phyloP scores from a whole-genome alignment of 768 basidiomycete species.

The Mycena latifolia region DNA sequence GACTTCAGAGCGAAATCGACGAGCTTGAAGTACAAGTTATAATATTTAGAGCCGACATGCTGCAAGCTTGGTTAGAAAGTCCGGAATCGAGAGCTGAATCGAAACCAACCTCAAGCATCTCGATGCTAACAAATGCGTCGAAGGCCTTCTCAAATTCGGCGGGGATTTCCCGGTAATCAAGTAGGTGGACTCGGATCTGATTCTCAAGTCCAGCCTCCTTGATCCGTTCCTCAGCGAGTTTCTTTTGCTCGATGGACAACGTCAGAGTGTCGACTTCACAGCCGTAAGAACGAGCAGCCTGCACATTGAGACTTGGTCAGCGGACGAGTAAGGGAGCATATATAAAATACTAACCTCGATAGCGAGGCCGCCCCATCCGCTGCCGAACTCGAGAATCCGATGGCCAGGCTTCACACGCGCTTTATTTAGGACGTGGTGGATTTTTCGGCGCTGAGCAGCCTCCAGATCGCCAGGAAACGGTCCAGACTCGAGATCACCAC shows the following conservation, averaged over 20 bases:
- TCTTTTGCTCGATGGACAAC: conserved; percentile 88
- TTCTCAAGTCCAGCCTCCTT: conserved; percentile 75
- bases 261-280: conserved; percentile 94
- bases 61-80: conserved; percentile 53
- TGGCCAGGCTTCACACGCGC: conserved; percentile 85
- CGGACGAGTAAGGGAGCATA: background rate
- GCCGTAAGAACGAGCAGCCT: conserved; percentile 78
- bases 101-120: conserved; percentile 79
- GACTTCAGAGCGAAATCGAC: conserved; percentile 84
- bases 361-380: conserved; percentile 94
- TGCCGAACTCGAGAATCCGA: conserved; percentile 90
- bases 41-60: conserved; percentile 69
- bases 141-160: conserved; percentile 86
- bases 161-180: conserved; percentile 92
- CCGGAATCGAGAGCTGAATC: conserved; percentile 49
- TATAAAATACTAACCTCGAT: conserved; percentile 72
- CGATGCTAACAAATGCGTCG: conserved; percentile 82
- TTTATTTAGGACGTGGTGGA: conserved; percentile 82
- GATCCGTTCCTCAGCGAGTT: conserved; percentile 88
- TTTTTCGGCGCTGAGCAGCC: conserved; percentile 86
- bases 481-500: conserved; percentile 73
- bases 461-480: conserved; percentile 77
- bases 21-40: conserved; percentile 80
- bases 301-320: conserved; percentile 14
- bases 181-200: conserved; percentile 85